Evolutionary conservation across 108 stramenopile genomes (phyloP).

Genomic region (Asterionellopsis glacialis): DNA sequence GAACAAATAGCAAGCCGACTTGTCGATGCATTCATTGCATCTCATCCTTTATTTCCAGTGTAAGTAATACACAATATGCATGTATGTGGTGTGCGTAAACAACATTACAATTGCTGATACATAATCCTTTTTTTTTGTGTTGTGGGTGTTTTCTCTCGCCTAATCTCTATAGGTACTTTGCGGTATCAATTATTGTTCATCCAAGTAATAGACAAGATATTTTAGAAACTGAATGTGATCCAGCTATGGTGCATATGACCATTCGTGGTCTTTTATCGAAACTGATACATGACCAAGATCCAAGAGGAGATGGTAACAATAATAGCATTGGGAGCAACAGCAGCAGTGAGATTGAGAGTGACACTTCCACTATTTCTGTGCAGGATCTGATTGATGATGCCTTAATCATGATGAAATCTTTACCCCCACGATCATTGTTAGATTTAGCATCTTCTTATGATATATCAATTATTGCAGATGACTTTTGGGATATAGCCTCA

Average conservation of each 20-base stretch:
- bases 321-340: no score
- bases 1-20: slow-evolving; percentile 57
- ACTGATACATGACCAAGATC: slow-evolving; percentile 7
- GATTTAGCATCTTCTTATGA: slow-evolving; percentile 14
- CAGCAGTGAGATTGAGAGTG: background rate
- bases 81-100: slow-evolving; percentile 1
- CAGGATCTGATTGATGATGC: slow-evolving; percentile 39
- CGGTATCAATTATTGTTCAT: slow-evolving; percentile 17
- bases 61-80: slow-evolving; percentile 78
- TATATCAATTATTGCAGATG: no score
- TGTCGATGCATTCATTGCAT: slow-evolving; percentile 79
- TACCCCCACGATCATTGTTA: slow-evolving; percentile 36
- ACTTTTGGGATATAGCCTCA: slow-evolving; percentile 7
- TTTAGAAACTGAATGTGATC: slow-evolving; percentile 19
- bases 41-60: slow-evolving; percentile 74
- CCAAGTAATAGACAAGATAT: slow-evolving; percentile 16
- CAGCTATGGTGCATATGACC: slow-evolving; percentile 15
- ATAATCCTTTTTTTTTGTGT: no score
- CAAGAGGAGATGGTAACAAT: background rate
- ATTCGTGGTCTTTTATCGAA: slow-evolving; percentile 20
- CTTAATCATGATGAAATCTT: slow-evolving; percentile 27
- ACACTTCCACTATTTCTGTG: background rate
- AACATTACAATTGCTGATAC: no score
- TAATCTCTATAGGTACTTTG: background rate
- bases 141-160: background rate